Evolutionary conservation across 139 green algal genomes (phyloP).

Genomic region (Coccomyxa sp.): DNA sequence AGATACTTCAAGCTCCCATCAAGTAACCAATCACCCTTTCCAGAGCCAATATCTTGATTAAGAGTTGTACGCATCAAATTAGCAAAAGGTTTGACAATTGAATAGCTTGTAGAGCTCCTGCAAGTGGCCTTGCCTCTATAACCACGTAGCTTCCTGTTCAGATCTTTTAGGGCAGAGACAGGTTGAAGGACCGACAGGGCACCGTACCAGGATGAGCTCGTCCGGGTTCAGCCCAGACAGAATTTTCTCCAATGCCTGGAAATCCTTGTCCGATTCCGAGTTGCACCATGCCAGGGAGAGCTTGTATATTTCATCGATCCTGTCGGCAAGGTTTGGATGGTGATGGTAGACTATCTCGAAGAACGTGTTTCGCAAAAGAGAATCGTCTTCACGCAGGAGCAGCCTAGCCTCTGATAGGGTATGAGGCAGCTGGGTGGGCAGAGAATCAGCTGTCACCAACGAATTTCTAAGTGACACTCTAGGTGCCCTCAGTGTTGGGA

Average conservation of each 20-base stretch:
- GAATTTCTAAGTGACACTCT: not conserved
- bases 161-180: not conserved
- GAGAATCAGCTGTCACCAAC: not conserved
- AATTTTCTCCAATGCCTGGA: constrained; percentile 76
- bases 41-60: too few relatives aligned
- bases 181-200: not conserved
- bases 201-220: constrained; percentile 74
- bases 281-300: constrained; percentile 68
- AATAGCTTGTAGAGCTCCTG: too few relatives aligned
- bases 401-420: not conserved
- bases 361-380: constrained; percentile 62
- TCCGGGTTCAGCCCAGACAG: constrained; percentile 67
- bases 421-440: not conserved
- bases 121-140: too few relatives aligned
- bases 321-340: constrained; percentile 67
- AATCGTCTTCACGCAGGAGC: constrained; percentile 60
- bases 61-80: too few relatives aligned
- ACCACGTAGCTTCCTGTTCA: too few relatives aligned
- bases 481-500: too few relatives aligned
- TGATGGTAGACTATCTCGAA: constrained; percentile 68
- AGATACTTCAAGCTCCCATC: too few relatives aligned
- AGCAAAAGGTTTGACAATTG: too few relatives aligned
- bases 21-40: too few relatives aligned
- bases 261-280: constrained; percentile 60
- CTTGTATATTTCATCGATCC: constrained; percentile 82